These are phyloP conservation scores for Lyophyllum shimeji DNA, from an alignment of 768 basidiomycete genomes.

Conservation along the genomic window DNA sequence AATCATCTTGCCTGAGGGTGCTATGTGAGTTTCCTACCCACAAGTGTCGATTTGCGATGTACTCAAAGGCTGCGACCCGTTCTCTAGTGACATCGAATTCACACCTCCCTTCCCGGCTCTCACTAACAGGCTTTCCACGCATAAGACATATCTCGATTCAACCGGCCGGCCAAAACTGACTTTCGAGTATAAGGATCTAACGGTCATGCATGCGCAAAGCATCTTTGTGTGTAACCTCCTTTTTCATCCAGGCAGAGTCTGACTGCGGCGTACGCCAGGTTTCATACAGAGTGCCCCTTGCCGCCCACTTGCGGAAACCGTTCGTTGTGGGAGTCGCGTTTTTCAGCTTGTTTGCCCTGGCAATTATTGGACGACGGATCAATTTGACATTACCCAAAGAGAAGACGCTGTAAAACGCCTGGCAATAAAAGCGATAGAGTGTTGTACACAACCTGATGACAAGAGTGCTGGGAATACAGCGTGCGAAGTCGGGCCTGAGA, in stretches of 20 bases:
- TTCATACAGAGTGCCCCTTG: slow-evolving; percentile 78
- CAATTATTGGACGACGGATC: slow-evolving; percentile 42
- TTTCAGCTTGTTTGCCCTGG: slow-evolving; percentile 60
- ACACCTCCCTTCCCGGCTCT: slow-evolving; percentile 76
- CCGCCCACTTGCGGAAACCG: slow-evolving; percentile 87
- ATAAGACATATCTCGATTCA: slow-evolving; percentile 90
- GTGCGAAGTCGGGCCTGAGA: no score
- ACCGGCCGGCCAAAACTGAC: slow-evolving; percentile 80
- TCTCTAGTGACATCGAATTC: slow-evolving; percentile 71
- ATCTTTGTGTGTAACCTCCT: slow-evolving; percentile 68
- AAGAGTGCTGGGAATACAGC: neutral
- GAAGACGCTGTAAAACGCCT: slow-evolving; percentile 29
- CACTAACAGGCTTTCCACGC: slow-evolving; percentile 58
- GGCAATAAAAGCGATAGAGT: slow-evolving; percentile 6
- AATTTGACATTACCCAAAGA: slow-evolving; percentile 49
- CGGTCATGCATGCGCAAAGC: slow-evolving; percentile 73
- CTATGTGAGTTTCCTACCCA: slow-evolving; percentile 61
- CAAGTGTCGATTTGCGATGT: neutral
- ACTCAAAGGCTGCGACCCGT: slow-evolving; percentile 7
- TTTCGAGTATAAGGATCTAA: slow-evolving; percentile 71
- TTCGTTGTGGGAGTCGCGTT: slow-evolving; percentile 73
- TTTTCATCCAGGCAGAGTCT: neutral
- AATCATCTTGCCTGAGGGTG: slow-evolving; percentile 92
- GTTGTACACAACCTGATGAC: slow-evolving; percentile 6
- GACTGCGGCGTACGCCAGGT: slow-evolving; percentile 48